Percentiles rank a stretch among this genome's conserved stretches.
phyloP scores from a whole-genome alignment of 1,284 basidiomycete species.

The Boletus chippewaensis region DNA sequence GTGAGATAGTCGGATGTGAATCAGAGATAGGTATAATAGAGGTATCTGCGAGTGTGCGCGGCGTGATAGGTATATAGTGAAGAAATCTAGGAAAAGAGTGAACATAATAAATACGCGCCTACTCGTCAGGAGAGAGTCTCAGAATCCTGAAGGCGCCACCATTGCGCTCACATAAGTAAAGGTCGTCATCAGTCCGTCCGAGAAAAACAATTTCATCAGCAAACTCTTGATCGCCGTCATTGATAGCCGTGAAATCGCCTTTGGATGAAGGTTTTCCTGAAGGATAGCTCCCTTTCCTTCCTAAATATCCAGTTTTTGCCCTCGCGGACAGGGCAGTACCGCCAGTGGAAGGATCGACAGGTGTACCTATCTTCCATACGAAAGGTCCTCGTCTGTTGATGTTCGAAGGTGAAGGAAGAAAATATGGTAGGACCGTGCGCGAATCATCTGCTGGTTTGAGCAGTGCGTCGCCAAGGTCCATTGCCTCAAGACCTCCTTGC shows the following conservation, averaged over 20 bases:
- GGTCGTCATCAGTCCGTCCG: constrained; percentile 63
- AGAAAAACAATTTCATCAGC: constrained; percentile 71
- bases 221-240: constrained; percentile 49
- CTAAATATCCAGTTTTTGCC: constrained; percentile 34
- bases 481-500: constrained; percentile 72
- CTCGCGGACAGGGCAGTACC: constrained; percentile 40
- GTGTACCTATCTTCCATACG: constrained; percentile 73
- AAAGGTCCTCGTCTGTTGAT: constrained; percentile 64
- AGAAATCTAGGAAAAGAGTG: constrained; percentile 6
- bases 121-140: constrained; percentile 45
- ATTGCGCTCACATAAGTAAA: constrained; percentile 76
- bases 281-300: constrained; percentile 48
- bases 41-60: constrained; percentile 25
- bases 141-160: constrained; percentile 68
- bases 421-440: constrained; percentile 59
- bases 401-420: constrained; percentile 50
- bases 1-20: constrained; percentile 29
- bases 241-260: constrained; percentile 43
- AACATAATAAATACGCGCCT: constrained; percentile 8
- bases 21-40: constrained; percentile 24
- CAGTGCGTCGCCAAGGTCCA: constrained; percentile 69
- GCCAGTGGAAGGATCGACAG: constrained; percentile 42
- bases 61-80: constrained; percentile 18
- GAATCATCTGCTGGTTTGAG: constrained; percentile 71
- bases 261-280: constrained; percentile 43